Percentiles rank a stretch among this genome's conserved stretches.
Conservation (phyloP, 306 rosid species). For the Trichosanthes cucumerina region DNA sequence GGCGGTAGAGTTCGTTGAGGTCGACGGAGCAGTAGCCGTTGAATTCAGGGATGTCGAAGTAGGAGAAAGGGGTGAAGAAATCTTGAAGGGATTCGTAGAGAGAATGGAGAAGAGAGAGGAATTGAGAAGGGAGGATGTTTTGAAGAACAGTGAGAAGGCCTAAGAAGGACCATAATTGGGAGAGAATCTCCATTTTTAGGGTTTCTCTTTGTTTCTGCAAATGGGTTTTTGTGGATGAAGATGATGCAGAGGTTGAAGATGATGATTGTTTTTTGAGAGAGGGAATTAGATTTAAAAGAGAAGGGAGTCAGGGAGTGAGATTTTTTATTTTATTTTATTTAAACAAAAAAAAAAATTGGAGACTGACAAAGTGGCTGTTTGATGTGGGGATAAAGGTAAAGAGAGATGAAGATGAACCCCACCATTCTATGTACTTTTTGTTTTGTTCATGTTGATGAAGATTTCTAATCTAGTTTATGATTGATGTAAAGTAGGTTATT, state of each 20-base stretch:
- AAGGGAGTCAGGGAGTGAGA: not conserved
- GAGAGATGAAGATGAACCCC: not conserved
- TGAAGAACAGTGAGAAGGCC: slow-evolving; percentile 77
- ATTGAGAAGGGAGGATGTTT: slow-evolving; percentile 71
- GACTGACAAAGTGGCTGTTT: not conserved
- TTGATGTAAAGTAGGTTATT: no score
- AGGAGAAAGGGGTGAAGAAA: slow-evolving; percentile 59
- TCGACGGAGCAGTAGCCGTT: slow-evolving; percentile 85
- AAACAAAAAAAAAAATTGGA: not conserved
- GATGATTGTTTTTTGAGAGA: not conserved
- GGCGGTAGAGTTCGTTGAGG: slow-evolving; percentile 76
- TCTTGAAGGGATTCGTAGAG: slow-evolving; percentile 62
- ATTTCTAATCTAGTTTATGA: no score
- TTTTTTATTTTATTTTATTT: not conserved
- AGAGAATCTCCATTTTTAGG: slow-evolving; percentile 50
- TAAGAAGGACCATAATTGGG: slow-evolving; percentile 79
- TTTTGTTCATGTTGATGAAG: not conserved
- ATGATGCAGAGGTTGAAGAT: not conserved
- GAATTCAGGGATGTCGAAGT: slow-evolving; percentile 75
- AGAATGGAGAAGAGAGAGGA: slow-evolving; percentile 67
- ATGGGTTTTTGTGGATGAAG: not conserved
- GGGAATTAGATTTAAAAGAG: not conserved
- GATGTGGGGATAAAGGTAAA: not conserved
- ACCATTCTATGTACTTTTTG: not conserved
- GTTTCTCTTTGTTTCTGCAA: not conserved